Evolutionary conservation across 1,284 basidiomycete species (phyloP), one percentile per base, ranked within the genome.

Genomic region (Chalciporus sp.): DNA sequence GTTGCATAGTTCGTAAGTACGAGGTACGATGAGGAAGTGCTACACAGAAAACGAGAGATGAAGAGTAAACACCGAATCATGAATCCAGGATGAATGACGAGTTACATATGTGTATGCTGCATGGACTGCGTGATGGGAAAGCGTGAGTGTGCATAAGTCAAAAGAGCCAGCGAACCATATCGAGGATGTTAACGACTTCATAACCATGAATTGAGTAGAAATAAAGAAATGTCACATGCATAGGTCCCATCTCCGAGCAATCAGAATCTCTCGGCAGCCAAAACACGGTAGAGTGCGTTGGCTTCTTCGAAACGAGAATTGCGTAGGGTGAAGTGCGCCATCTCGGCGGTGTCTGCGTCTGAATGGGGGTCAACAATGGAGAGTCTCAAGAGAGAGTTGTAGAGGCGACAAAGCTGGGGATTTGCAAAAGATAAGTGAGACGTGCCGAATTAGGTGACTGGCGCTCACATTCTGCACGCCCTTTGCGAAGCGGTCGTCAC

Each of bases 271-370:
- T 69, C 70, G 45, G 67, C 59, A 33, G 74, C 84, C 59, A 90
- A 74, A 41, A 79, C 64, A 26, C 86, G 80, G 64, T 90, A 91
- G 42, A 91, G 76, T 53, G 74, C 69, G 60, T 86, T 88, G 11
- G 88, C 88, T 58, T 90, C 88, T 65, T 89, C 86, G 58, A 88
- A 84, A 4, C 84, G 78, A 5, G 89, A 78, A 63, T 87, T 78
- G 42, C 81, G 79, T 44, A 91, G 75, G 39, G 83, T 81, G 61
- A 91, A 91, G 65, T 88, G 84, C 12, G 77, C 76, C 78, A 91
- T 89, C 70, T 90, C 89, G 2, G 85, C 79, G 0, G 83, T 80
- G 63, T 89, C 86, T 7, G 79, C 79, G 61, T 90, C 87, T 14
- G 75, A 77, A 10, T 73, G 67, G 1, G 80, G 74, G 60, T 88